phyloP scores from a whole-genome alignment of 306 rosid genomes.

The Vachellia pachyceras region DNA sequence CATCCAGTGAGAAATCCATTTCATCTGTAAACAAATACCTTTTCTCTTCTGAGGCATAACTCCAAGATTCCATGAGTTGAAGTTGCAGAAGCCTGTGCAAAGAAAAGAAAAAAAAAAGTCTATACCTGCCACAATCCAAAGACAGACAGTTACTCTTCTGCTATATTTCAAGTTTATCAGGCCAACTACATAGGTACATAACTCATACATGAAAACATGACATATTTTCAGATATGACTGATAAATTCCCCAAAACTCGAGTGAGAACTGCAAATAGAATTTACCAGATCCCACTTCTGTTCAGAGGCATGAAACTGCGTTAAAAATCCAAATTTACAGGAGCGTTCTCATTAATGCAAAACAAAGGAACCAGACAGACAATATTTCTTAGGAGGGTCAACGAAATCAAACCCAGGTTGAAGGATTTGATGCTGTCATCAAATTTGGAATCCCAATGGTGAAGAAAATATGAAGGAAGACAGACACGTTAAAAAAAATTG shows the following conservation, averaged over 20 bases:
- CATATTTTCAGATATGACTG: slow-evolving; percentile 3
- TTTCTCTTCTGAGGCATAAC: slow-evolving; percentile 65
- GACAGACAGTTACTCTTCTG: slow-evolving; percentile 40
- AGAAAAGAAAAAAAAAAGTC: slow-evolving; percentile 8
- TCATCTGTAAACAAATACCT: slow-evolving; percentile 63
- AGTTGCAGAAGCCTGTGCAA: slow-evolving; percentile 33
- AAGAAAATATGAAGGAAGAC: slow-evolving; percentile 9
- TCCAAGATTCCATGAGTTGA: slow-evolving; percentile 76
- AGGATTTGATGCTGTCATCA: slow-evolving; percentile 30
- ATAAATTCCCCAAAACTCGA: slow-evolving; percentile 21
- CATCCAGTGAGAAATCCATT: slow-evolving; percentile 64
- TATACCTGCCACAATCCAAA: slow-evolving; percentile 46
- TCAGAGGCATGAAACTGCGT: slow-evolving; percentile 23
- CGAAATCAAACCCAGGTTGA: slow-evolving; percentile 42
- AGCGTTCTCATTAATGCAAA: slow-evolving; percentile 28
- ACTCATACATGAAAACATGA: slow-evolving; percentile 17
- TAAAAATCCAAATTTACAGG: slow-evolving; percentile 34
- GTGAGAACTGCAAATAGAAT: not conserved
- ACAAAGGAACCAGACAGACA: slow-evolving; percentile 14
- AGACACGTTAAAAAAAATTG: slow-evolving; percentile 7
- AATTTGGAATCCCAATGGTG: slow-evolving; percentile 31
- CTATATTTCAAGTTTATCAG: slow-evolving; percentile 27
- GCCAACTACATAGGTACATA: slow-evolving; percentile 17
- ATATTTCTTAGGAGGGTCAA: slow-evolving; percentile 30
- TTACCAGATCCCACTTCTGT: slow-evolving; percentile 39